A percentile compares a stretch with the other conserved stretches of the same genome.
Conservation (phyloP, 164 flowering plant genomes). For the Saururus chinensis region DNA sequence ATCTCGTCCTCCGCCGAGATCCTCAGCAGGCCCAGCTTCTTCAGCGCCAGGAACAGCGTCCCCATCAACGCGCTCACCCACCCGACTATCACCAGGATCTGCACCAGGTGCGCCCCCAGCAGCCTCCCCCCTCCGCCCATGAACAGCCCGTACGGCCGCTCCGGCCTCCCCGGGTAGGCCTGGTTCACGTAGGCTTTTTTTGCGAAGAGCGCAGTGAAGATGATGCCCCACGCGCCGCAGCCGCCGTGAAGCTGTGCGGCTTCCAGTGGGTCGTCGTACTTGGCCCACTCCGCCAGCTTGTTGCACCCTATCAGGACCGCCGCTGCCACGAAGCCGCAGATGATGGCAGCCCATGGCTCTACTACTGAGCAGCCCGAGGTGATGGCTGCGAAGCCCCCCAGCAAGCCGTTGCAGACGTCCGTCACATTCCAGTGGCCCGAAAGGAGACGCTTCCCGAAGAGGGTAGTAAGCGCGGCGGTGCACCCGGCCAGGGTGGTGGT, state of each 20-base stretch:
- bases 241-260: slow-evolving; percentile 83
- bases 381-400: slow-evolving; percentile 76
- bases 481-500: slow-evolving; percentile 71
- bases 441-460: slow-evolving; percentile 48
- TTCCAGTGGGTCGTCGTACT: slow-evolving; percentile 71
- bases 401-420: slow-evolving; percentile 67
- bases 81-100: slow-evolving; percentile 49
- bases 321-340: slow-evolving; percentile 67
- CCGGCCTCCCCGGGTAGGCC: slow-evolving; percentile 31
- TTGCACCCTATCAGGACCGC: slow-evolving; percentile 46
- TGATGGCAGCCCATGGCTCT: slow-evolving; percentile 75
- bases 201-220: slow-evolving; percentile 69
- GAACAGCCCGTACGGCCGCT: slow-evolving; percentile 56
- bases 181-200: slow-evolving; percentile 38
- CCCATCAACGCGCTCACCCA: slow-evolving; percentile 86
- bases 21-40: slow-evolving; percentile 40
- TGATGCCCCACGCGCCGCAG: slow-evolving; percentile 80
- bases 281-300: slow-evolving; percentile 35
- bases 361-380: slow-evolving; percentile 77
- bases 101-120: slow-evolving; percentile 56
- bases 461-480: slow-evolving; percentile 56
- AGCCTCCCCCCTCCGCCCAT: slow-evolving; percentile 75
- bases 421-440: slow-evolving; percentile 68
- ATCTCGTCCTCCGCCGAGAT: slow-evolving; percentile 65
- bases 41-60: slow-evolving; percentile 37